Percentiles rank a stretch among this genome's conserved stretches.
Evolutionary conservation across 1,284 basidiomycete genomes (phyloP).

Genomic region (Xerocomus amazonicus): DNA sequence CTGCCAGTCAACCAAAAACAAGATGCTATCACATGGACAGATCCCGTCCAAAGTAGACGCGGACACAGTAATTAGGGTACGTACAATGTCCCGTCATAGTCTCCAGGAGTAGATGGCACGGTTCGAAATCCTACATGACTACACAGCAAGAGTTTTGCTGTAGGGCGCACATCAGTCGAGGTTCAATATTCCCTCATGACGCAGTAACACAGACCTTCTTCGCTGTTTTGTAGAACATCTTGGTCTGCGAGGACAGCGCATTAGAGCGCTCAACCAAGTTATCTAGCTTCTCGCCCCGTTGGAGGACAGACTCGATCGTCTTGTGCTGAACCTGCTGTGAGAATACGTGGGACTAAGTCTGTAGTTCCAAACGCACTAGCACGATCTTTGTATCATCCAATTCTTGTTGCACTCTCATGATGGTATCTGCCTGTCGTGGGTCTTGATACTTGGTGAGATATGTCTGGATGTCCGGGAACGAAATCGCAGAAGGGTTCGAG

Average conservation of each 20-base stretch:
- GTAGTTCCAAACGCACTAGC: slow-evolving; percentile 47
- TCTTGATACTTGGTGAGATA: slow-evolving; percentile 97
- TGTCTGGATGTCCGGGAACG: slow-evolving; percentile 68
- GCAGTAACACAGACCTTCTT: slow-evolving; percentile 67
- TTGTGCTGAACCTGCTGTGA: slow-evolving; percentile 71
- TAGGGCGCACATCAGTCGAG: neutral
- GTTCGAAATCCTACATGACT: slow-evolving; percentile 42
- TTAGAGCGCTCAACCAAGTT: slow-evolving; percentile 95
- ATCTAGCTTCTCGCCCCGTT: slow-evolving; percentile 96
- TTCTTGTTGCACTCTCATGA: slow-evolving; percentile 98
- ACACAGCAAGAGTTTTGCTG: slow-evolving; percentile 64
- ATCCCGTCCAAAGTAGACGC: neutral
- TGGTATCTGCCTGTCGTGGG: slow-evolving; percentile 95
- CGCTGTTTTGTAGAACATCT: slow-evolving; percentile 94
- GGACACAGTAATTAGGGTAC: slow-evolving; percentile 24
- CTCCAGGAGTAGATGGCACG: slow-evolving; percentile 11
- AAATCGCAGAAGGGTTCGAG: slow-evolving; percentile 59
- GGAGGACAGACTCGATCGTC: slow-evolving; percentile 96
- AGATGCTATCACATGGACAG: slow-evolving; percentile 5
- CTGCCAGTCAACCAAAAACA: slow-evolving; percentile 3
- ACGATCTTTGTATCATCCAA: slow-evolving; percentile 99
- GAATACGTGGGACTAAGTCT: neutral
- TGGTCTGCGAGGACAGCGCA: slow-evolving; percentile 85
- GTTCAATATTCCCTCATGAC: too few relatives aligned
- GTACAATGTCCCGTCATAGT: slow-evolving; percentile 22